phyloP scores from a whole-genome alignment of 148 eudicot genomes.

The Nyssa sinensis region DNA sequence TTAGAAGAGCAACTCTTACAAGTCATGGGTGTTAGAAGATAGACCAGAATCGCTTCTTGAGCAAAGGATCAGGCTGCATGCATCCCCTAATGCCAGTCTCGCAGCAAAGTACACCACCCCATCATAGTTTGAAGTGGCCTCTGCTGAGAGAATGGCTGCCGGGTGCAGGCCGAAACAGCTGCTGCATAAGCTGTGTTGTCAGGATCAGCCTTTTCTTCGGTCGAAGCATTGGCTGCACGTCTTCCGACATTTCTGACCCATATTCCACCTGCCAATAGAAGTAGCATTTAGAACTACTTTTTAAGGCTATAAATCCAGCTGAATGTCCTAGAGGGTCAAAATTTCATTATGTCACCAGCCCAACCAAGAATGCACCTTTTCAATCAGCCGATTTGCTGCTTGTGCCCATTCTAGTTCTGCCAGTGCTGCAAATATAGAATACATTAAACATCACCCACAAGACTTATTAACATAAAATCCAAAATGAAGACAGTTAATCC shows the following conservation, averaged over 20 bases:
- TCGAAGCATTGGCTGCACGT: slow-evolving; percentile 22
- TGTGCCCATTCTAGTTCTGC: slow-evolving; percentile 55
- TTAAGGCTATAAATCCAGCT: background rate
- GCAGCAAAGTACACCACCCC: slow-evolving; percentile 42
- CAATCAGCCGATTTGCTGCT: slow-evolving; percentile 40
- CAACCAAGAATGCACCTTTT: slow-evolving; percentile 43
- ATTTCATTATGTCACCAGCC: background rate
- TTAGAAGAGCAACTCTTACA: slow-evolving; percentile 31
- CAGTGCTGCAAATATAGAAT: slow-evolving; percentile 35
- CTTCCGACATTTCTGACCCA: slow-evolving; percentile 27
- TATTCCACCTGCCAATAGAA: slow-evolving; percentile 34
- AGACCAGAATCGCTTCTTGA: slow-evolving; percentile 20
- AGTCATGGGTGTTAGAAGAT: slow-evolving; percentile 16
- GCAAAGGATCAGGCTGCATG: slow-evolving; percentile 35
- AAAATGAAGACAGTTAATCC: slow-evolving; percentile 1
- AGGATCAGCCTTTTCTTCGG: slow-evolving; percentile 51
- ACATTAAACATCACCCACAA: slow-evolving; percentile 5
- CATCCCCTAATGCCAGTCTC: slow-evolving; percentile 56
- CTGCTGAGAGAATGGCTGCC: slow-evolving; percentile 40
- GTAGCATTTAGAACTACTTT: slow-evolving; percentile 2
- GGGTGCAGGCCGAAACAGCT: slow-evolving; percentile 53
- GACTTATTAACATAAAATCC: background rate
- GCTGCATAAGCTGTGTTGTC: slow-evolving; percentile 69
- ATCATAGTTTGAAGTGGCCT: slow-evolving; percentile 37
- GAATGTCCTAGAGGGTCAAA: background rate